Percentiles rank a stretch among this genome's conserved stretches.
These are phyloP conservation scores for Pseudonitzschia delicatissima DNA, from an alignment of 108 stramenopile species.

Conservation along the genomic window DNA sequence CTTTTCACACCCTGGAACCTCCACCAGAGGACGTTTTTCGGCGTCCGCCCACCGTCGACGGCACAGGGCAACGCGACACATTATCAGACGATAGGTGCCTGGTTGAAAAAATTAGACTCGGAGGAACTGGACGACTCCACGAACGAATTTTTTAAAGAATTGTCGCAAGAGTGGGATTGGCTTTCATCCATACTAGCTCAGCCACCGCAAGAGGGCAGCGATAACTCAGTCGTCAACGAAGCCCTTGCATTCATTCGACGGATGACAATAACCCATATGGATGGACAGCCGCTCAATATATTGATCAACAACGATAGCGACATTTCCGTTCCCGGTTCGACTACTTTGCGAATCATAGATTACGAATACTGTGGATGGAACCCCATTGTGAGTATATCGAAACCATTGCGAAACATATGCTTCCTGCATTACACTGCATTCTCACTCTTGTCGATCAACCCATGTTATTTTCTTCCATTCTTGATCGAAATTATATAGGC, in stretches of 20 bases:
- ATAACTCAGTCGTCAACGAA: neutral
- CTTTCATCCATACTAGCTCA: slow-evolving; percentile 14
- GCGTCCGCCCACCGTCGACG: neutral
- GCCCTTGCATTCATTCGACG: slow-evolving; percentile 33
- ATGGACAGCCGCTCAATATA: slow-evolving; percentile 52
- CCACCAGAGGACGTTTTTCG: slow-evolving; percentile 21
- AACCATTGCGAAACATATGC: neutral
- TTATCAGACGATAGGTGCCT: slow-evolving; percentile 2
- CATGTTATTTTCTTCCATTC: neutral
- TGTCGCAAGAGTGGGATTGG: slow-evolving; percentile 41
- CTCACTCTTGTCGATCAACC: neutral
- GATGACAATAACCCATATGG: slow-evolving; percentile 63
- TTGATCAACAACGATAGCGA: slow-evolving; percentile 17
- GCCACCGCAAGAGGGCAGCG: neutral
- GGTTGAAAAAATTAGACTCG: slow-evolving; percentile 2
- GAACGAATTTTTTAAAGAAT: neutral
- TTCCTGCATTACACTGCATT: neutral
- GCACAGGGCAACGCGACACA: neutral
- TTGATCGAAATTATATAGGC: slow-evolving; percentile 33
- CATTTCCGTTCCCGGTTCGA: slow-evolving; percentile 4
- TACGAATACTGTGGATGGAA: slow-evolving; percentile 83
- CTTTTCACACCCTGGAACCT: slow-evolving; percentile 32
- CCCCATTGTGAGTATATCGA: slow-evolving; percentile 16
- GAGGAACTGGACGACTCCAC: neutral
- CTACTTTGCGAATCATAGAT: slow-evolving; percentile 60